Percentiles rank a stretch among this genome's conserved stretches.
phyloP scores from a whole-genome alignment of 495 filamentous ascomycete species.

The Amniculicola lignicola region DNA sequence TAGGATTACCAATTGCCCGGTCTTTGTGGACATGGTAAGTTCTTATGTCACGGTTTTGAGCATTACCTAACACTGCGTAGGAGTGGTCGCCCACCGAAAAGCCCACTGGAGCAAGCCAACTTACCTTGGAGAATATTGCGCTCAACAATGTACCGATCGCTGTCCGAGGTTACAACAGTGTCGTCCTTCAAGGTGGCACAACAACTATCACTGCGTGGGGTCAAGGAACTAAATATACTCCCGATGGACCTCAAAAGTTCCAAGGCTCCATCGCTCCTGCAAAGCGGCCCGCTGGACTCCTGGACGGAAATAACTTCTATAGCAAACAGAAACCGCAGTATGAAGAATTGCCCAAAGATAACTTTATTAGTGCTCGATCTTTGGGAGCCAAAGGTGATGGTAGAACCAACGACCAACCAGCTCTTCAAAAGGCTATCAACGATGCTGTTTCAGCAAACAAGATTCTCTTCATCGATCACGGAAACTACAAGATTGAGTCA shows the following conservation, averaged over 20 bases:
- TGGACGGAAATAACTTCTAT: slow-evolving; percentile 57
- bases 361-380: slow-evolving; percentile 73
- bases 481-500: slow-evolving; percentile 77
- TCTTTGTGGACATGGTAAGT: slow-evolving; percentile 24
- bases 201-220: slow-evolving; percentile 66
- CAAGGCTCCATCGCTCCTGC: slow-evolving; percentile 50
- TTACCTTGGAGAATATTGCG: slow-evolving; percentile 85
- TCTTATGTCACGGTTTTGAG: background rate
- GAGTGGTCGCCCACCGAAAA: slow-evolving; percentile 18
- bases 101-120: slow-evolving; percentile 67
- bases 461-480: slow-evolving; percentile 88
- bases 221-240: slow-evolving; percentile 38
- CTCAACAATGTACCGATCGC: slow-evolving; percentile 57
- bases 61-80: background rate
- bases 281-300: slow-evolving; percentile 57
- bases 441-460: slow-evolving; percentile 53
- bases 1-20: slow-evolving; percentile 56
- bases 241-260: slow-evolving; percentile 15
- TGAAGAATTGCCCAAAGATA: slow-evolving; percentile 52
- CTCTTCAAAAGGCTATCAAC: slow-evolving; percentile 70
- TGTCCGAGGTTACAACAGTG: slow-evolving; percentile 52
- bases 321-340: slow-evolving; percentile 75
- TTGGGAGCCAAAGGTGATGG: slow-evolving; percentile 80
- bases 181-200: slow-evolving; percentile 28
- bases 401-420: slow-evolving; percentile 62